These are phyloP conservation scores for Phytophthora cryptogea DNA, from an alignment of 352 stramenopile species.

Conservation along the genomic window DNA sequence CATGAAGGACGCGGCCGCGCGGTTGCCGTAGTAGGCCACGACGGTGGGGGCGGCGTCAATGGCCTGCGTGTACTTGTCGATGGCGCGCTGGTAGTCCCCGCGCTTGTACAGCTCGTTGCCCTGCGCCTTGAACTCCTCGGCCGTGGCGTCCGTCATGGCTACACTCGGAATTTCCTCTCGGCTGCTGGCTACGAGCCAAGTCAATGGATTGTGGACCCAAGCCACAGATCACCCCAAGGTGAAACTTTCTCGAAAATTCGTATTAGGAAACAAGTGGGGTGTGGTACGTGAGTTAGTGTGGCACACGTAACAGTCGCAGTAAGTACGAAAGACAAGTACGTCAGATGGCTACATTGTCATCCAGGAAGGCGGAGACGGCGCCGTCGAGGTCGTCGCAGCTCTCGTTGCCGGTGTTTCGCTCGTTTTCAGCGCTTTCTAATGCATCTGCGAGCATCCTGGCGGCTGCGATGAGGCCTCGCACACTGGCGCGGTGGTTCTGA, in stretches of 20 bases:
- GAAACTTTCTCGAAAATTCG: conserved; percentile 38
- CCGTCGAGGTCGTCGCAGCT: conserved; percentile 22
- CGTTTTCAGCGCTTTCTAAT: conserved; percentile 41
- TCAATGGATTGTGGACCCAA: conserved; percentile 26
- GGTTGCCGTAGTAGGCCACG: conserved; percentile 91
- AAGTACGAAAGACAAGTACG: conserved; percentile 16
- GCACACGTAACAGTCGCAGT: background rate
- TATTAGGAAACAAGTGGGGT: conserved; percentile 28
- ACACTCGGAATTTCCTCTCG: too few relatives aligned
- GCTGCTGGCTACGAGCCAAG: conserved; percentile 12
- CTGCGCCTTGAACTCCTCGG: conserved; percentile 83
- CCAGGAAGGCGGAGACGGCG: conserved; percentile 10
- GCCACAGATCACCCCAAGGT: conserved; percentile 7
- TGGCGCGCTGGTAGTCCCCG: conserved; percentile 88
- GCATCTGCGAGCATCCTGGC: conserved; percentile 52
- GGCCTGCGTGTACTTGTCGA: conserved; percentile 91
- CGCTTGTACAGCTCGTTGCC: conserved; percentile 94
- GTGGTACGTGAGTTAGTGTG: conserved; percentile 2
- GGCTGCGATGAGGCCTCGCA: conserved; percentile 50
- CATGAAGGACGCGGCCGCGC: conserved; percentile 92
- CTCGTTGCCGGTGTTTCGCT: conserved; percentile 5
- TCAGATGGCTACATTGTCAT: conserved; percentile 13
- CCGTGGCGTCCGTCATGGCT: conserved; percentile 54
- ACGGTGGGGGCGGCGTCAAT: conserved; percentile 87
- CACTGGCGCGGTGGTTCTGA: conserved; percentile 24